A percentile compares a stretch with the other conserved stretches of the same genome.
Conservation (phyloP, 2,329 filamentous ascomycete genomes). For the Ophiostoma sp. region DNA sequence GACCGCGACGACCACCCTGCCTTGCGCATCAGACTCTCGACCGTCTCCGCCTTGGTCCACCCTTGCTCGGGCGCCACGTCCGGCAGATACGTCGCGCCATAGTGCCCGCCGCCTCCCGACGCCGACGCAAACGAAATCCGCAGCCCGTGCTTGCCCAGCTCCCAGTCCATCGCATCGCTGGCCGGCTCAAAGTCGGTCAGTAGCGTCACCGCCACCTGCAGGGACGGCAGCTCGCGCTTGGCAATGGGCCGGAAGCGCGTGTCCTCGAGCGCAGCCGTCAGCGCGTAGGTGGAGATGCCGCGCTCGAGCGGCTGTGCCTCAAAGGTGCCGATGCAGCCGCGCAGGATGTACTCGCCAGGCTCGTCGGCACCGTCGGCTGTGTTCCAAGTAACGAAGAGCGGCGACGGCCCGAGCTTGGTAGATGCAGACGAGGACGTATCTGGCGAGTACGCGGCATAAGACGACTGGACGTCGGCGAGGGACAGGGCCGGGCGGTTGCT, state of each 20-base stretch:
- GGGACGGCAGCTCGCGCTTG: slow-evolving; percentile 48
- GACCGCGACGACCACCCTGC: slow-evolving; percentile 75
- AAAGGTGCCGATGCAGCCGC: slow-evolving; percentile 96
- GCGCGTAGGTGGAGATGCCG: slow-evolving; percentile 72
- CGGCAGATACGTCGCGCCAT: slow-evolving; percentile 79
- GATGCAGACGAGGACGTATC: slow-evolving; percentile 38
- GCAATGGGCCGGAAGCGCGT: slow-evolving; percentile 55
- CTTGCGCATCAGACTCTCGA: slow-evolving; percentile 88
- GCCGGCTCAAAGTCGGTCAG: slow-evolving; percentile 77
- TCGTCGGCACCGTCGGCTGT: slow-evolving; percentile 45
- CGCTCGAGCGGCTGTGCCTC: slow-evolving; percentile 66
- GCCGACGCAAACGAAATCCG: slow-evolving; percentile 77
- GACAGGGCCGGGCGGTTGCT: slow-evolving; percentile 61
- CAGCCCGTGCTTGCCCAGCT: slow-evolving; percentile 77
- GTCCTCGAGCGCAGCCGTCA: slow-evolving; percentile 68
- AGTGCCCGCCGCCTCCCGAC: slow-evolving; percentile 50
- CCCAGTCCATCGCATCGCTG: slow-evolving; percentile 71
- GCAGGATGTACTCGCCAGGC: slow-evolving; percentile 57
- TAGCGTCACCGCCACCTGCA: slow-evolving; percentile 69
- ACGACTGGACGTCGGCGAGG: slow-evolving; percentile 63
- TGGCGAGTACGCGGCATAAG: slow-evolving; percentile 50
- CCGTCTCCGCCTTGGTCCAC: slow-evolving; percentile 88
- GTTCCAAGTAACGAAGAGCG: slow-evolving; percentile 95
- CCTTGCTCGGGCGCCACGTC: slow-evolving; percentile 89
- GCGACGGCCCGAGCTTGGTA: slow-evolving; percentile 42